Evolutionary conservation across 352 stramenopile genomes (phyloP), one percentile per base, ranked within the genome.

Genomic region (Phytophthora fragariaefolia): DNA sequence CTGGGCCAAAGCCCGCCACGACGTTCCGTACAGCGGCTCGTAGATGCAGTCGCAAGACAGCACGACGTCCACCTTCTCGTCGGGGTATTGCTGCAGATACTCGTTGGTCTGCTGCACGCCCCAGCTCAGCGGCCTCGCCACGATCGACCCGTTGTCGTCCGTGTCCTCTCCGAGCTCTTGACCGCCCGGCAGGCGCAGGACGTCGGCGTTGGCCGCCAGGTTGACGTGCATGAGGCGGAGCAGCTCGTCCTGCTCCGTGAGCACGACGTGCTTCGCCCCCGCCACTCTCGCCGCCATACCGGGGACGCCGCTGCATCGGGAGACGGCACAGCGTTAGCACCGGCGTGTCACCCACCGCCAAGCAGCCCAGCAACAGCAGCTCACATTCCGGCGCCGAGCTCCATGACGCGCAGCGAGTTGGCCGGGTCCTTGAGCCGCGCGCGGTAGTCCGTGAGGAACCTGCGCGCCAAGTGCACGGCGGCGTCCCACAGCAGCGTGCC

Each of bases 1-100:
- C 67, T 97, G 82, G 18, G 90, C 91, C 28, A 98, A 66, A 13
- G 76, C 74, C 45, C 87, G 75, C 93, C 93, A 98, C 13, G 86
- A 95, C 57, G 91, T 80, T 55, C 95, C 95, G 70, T 98, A 98
- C 23, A 98, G 77, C 42, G 92, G 93, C 74, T 98, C 88, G 74
- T 97, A 98, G 50, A 98, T 92, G 78, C 93, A 98, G 76, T 98
- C 95, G 66, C 93, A 98, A 51, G 95, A 97, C 6, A 98, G 71
- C 48, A 98, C 89, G 38, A 98, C 76, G 57, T 98, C 92, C 68
- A 98, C 90, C 18, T 72, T 68, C 38, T 91, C 83, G 22, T 77
- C 55, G 1, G 57, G 49, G 58, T 82, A 77, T 36, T 79, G 48
- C 8, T 77, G 58, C 28, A 96, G 65, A 56, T 97, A 92, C 32